Evolutionary conservation across 176 grass and related monocot species (phyloP), one percentile per base, ranked within the genome.

Genomic region (Bolboschoenus planiculmis): DNA sequence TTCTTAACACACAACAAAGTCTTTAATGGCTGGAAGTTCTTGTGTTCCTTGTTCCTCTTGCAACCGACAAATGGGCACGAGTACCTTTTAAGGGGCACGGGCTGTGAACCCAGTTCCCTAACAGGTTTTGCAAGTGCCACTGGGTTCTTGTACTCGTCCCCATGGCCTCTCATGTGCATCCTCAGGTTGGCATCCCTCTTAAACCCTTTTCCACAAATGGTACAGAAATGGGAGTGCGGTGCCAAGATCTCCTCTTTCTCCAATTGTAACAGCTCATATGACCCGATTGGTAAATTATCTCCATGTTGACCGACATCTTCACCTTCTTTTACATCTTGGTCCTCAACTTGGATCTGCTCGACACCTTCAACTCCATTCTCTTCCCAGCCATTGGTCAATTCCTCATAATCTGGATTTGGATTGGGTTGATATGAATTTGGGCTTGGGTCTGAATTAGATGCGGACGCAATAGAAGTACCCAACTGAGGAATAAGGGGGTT

Each of bases 141-240:
- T 0, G 87, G 85, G 71, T 55, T 93, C 89, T 97, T 93, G 85
- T 97, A 97, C 71, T 97, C 85, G 27, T 97, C 89, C 2, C 87
- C 91, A 2, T 93, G 91, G 24, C 94, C 91, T 85, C 91, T 86
- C 94, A 93, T 97, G 62, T 97, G 94, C 94, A 97, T 97, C 56
- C 94, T 83, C 43, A 93, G 85, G 62, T 97, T 97, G 0, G 91
- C 94, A 36, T 93, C 91, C 42, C 94, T 85, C 72, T 97, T 97
- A 85, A 97, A 97, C 7, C 94, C 91, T 56, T 97, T 97, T 10
- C 87, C 85, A 42, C 94, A 97, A 30, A 97, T 97, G 27, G 85
- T 1, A 58, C 94, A 97, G 53, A 97, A 91, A 24, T 97, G 94
- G 0, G 91, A 90, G 64, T 97, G 91, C 0, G 94, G 94, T 0